Evolutionary conservation across 2,329 filamentous ascomycete genomes (phyloP), one percentile per base, ranked within the genome.

Genomic region (Teratosphaeria pseudoeucalypti): DNA sequence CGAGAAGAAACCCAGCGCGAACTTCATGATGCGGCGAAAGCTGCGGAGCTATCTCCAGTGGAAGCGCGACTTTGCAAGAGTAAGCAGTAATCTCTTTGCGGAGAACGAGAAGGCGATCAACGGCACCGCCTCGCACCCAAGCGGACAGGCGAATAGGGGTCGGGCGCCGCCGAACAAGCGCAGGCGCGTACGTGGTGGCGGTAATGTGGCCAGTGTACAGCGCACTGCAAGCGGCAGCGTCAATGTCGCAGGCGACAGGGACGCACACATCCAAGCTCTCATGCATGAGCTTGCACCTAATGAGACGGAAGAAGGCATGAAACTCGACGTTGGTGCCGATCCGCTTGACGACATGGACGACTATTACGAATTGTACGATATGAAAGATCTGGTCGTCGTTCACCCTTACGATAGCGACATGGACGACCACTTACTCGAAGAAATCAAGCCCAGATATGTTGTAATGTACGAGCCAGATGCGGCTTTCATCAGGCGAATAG

Each of bases 401-500:
- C 94, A 97, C 72, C 88, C 94, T 1, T 99, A 96, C 72, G 91
- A 96, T 61, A 92, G 92, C 11, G 94, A 97, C 71, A 88, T 92
- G 77, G 94, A 99, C 72, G 94, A 97, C 71, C 90, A 95, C 72
- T 82, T 97, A n/a, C 82, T 99, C 1, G 92, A 99, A 72, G 94
- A 99, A 74, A 81, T 94, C 60, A 91, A 89, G 69, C 94, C 94
- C 37, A 86, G 89, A 61, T 96, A 96, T 73, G 90, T 99, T 61
- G 88, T 99, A 76, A 97, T 99, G 94, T 99, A 96, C 74, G 94
- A 97, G 72, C 92, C 94, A 0, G 91, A 97, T 65, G 85, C 92
- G 2, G 86, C 92, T 2, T 99, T 99, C 73, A 96, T 97, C 68
- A 85, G 94, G 14, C 82, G 92, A 43, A 88, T 99, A 23, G 94